These are phyloP conservation scores for Corchorus capsularis DNA, from an alignment of 345 rosid genomes.

Conservation along the genomic window DNA sequence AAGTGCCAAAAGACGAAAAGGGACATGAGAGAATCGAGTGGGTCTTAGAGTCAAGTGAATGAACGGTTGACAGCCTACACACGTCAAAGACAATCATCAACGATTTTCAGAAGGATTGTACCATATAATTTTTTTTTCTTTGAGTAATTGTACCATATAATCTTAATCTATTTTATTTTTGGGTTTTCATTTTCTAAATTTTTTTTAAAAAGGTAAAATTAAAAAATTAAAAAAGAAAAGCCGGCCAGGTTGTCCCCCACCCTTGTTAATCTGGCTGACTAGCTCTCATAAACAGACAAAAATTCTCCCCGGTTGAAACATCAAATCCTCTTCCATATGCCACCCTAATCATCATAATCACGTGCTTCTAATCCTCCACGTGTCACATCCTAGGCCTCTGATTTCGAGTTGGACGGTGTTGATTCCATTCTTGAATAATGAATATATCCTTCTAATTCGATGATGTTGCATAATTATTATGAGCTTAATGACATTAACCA, in stretches of 20 bases:
- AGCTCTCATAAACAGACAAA: conserved; percentile 19
- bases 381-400: background rate
- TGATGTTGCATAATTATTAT: background rate
- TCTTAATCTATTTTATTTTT: background rate
- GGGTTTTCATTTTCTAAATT: no score
- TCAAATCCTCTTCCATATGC: background rate
- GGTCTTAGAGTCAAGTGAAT: background rate
- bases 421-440: background rate
- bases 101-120: background rate
- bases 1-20: background rate
- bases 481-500: background rate
- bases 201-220: background rate
- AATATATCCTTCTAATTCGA: background rate
- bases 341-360: background rate
- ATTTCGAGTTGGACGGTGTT: background rate
- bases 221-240: background rate
- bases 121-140: no score
- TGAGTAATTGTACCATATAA: background rate
- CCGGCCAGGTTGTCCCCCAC: conserved; percentile 43
- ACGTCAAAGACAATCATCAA: conserved; percentile 16
- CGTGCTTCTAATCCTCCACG: background rate
- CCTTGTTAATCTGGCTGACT: background rate
- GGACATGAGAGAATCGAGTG: background rate
- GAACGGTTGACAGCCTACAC: conserved; percentile 5
- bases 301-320: background rate